Base-by-base conservation (phyloP, 2,329 filamentous ascomycete genomes). In the Fusarium secorum region DNA sequence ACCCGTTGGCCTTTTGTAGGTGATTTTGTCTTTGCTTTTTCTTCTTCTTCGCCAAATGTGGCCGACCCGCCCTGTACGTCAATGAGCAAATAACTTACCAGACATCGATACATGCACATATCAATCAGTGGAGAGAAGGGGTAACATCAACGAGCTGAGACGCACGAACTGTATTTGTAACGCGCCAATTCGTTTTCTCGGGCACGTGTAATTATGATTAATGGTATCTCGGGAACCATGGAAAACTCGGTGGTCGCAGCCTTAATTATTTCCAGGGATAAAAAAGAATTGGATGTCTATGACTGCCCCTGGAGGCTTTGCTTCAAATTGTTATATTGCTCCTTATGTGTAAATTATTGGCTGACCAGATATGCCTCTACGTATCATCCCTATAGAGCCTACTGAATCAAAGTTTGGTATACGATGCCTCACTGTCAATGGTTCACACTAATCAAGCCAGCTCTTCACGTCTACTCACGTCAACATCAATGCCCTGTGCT, bases 101-200 rank as follows among this genome's bases (percentile, higher is more conserved):
- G 51, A 42, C 41, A 33, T 44, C 54, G 32, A 67, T 56, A 52
- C 57, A 51, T 38, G 60, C 36, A 54, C 55, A 60, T 52, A 60
- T 59, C 64, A 39, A 60, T 45, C 63, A 45, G 33, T 68, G 44
- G 73, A 72, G 73, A 52, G 66, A 75, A 75, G 73, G 69, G 71
- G 66, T 53, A 74, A 74, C 66, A 59, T 49, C 45, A 71, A 42
- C 45, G 65, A 60, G 54, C 65, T 59, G 46, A 65, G 54, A 68
- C 46, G 60, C 33, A 52, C 65, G 56, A 52, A 56, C 63, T 65
- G 68, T 69, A 72, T 72, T 57, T 55, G 65, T 57, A 72, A 70
- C 60, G 56, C 60, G 42, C 64, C 44, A 56, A 53, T 62, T 62
- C n/a, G 55, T 59, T 33, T 60, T 42, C 36, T 26, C 33, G 51